phyloP scores from a whole-genome alignment of 2,329 filamentous ascomycete genomes.

The Teratosphaeria destructans region DNA sequence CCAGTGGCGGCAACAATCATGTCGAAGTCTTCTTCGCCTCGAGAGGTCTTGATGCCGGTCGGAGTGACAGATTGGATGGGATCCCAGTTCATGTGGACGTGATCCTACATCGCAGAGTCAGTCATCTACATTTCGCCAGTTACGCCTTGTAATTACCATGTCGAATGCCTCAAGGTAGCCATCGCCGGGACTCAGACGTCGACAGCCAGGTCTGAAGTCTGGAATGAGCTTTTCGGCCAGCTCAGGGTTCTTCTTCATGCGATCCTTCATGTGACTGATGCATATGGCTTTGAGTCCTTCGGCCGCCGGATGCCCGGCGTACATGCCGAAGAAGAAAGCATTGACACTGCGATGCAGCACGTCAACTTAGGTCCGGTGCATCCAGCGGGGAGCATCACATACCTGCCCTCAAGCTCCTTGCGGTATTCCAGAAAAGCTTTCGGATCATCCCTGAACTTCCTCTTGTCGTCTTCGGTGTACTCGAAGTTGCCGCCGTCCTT shows the following conservation, averaged over 20 bases:
- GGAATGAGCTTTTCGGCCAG: constrained; percentile 30
- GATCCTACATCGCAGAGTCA: neutral
- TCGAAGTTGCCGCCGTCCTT: constrained; percentile 1
- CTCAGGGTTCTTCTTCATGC: constrained; percentile 27
- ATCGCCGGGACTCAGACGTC: constrained; percentile 39
- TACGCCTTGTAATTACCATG: neutral
- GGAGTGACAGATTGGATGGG: neutral
- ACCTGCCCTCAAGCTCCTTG: neutral
- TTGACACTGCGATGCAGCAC: neutral
- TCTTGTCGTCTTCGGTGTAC: constrained; percentile 1
- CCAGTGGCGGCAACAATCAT: constrained; percentile 36
- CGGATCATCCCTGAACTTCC: neutral
- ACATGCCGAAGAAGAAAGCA: constrained; percentile 1
- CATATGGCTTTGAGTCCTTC: constrained; percentile 2
- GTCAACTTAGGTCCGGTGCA: neutral
- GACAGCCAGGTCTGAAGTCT: constrained; percentile 34
- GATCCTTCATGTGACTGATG: constrained; percentile 25
- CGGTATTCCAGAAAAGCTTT: constrained; percentile 1
- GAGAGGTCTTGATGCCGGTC: neutral
- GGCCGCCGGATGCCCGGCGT: constrained; percentile 1
- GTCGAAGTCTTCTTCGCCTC: constrained; percentile 22
- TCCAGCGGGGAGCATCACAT: neutral
- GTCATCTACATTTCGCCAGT: neutral
- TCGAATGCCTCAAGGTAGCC: constrained; percentile 40
- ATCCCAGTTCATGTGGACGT: constrained; percentile 1